These are phyloP conservation scores for Drosera capensis DNA, from an alignment of 148 eudicot species.

Conservation along the genomic window DNA sequence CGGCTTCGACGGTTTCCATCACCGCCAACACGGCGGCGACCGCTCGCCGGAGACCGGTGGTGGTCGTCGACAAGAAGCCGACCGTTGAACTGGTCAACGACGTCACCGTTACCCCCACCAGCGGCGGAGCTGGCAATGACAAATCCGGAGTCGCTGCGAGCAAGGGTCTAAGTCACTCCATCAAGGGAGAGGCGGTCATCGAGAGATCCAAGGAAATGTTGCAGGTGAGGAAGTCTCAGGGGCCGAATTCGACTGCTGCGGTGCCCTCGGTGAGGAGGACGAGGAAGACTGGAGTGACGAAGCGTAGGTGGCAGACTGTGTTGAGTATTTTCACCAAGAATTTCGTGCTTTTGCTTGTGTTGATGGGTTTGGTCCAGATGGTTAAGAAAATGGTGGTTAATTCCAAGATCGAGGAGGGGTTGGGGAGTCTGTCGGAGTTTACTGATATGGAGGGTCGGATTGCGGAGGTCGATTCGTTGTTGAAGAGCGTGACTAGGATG, in stretches of 20 bases:
- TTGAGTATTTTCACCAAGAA: conserved; percentile 49
- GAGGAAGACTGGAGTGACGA: conserved; percentile 14
- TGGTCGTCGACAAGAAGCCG: conserved; percentile 29
- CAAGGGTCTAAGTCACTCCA: conserved; percentile 39
- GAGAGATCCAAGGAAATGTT: conserved; percentile 30
- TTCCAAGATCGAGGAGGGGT: conserved; percentile 5
- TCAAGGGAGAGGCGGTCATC: conserved; percentile 21
- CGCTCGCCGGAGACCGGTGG: conserved; percentile 37
- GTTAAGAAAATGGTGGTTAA: conserved; percentile 29
- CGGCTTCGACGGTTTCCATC: conserved; percentile 68
- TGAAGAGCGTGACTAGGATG: conserved; percentile 42
- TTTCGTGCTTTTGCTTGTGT: conserved; percentile 29
- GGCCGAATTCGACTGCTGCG: conserved; percentile 10
- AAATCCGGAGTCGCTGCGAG: conserved; percentile 8
- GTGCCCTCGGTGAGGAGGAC: conserved; percentile 12
- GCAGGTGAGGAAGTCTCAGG: conserved; percentile 12
- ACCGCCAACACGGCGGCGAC: conserved; percentile 42
- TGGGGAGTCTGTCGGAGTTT: conserved; percentile 13
- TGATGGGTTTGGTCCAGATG: conserved; percentile 49
- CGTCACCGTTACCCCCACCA: conserved; percentile 7
- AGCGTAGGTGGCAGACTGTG: conserved; percentile 36
- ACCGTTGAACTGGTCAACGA: conserved; percentile 26
- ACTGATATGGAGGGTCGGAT: conserved; percentile 49
- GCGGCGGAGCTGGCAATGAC: conserved; percentile 13
- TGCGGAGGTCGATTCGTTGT: conserved; percentile 37